phyloP scores from a whole-genome alignment of 495 filamentous ascomycete genomes.

The Hapsidospora chrysogenum region DNA sequence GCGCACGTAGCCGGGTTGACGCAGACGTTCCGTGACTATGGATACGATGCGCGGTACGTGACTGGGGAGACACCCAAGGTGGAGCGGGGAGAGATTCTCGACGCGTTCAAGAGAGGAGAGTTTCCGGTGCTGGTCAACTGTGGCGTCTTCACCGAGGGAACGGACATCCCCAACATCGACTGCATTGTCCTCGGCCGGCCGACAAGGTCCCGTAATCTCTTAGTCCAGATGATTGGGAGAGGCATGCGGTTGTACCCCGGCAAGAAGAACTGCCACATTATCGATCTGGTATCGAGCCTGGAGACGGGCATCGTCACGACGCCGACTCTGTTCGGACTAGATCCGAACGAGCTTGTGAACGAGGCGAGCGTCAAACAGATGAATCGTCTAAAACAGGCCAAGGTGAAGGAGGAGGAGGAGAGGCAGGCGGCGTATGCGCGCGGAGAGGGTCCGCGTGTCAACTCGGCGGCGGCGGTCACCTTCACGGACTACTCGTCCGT shows the following conservation, averaged over 20 bases:
- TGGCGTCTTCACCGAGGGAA: slow-evolving; percentile 89
- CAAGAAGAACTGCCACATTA: slow-evolving; percentile 83
- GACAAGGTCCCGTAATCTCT: slow-evolving; percentile 74
- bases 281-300: slow-evolving; percentile 86
- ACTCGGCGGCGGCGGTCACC: slow-evolving; percentile 24
- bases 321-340: slow-evolving; percentile 84
- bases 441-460: not conserved
- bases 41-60: slow-evolving; percentile 70
- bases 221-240: slow-evolving; percentile 95
- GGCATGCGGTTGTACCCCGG: slow-evolving; percentile 68
- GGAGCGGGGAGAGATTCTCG: slow-evolving; percentile 47
- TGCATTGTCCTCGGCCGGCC: slow-evolving; percentile 80
- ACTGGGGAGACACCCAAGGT: slow-evolving; percentile 57
- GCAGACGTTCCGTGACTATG: slow-evolving; percentile 52
- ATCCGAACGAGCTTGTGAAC: slow-evolving; percentile 66
- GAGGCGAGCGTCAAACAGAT: slow-evolving; percentile 40
- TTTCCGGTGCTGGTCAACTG: slow-evolving; percentile 89
- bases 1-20: slow-evolving; percentile 62
- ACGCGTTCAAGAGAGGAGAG: slow-evolving; percentile 55
- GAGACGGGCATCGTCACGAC: slow-evolving; percentile 70
- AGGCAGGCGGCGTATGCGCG: slow-evolving; percentile 7
- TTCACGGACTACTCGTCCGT: slow-evolving; percentile 87
- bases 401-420: slow-evolving; percentile 17
- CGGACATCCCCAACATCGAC: slow-evolving; percentile 95
- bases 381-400: slow-evolving; percentile 28